Evolutionary conservation across 345 rosid species (phyloP).

Genomic region (Crucihimalaya himalaica): DNA sequence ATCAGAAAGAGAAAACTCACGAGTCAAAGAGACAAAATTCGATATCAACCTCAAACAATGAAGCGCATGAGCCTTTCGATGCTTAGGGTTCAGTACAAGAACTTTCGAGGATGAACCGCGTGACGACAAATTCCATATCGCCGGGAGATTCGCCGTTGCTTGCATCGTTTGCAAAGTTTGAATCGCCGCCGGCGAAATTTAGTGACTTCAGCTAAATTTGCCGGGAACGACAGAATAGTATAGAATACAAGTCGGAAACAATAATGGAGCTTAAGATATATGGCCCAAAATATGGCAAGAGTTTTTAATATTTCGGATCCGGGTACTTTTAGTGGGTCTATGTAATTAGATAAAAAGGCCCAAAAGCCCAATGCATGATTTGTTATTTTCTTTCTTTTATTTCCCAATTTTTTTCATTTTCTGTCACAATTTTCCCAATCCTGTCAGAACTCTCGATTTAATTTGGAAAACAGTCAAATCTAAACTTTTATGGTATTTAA

Average conservation of each 20-base stretch:
- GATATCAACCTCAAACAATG: slow-evolving; percentile 35
- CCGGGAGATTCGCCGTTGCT: slow-evolving; percentile 22
- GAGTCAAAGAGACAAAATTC: background rate
- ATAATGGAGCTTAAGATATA: slow-evolving; percentile 5
- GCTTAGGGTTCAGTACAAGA: background rate
- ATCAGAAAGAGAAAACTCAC: background rate
- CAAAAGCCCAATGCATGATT: too few relatives aligned
- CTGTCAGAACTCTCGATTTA: too few relatives aligned
- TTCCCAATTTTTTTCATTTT: too few relatives aligned
- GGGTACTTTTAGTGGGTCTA: too few relatives aligned
- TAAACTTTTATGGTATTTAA: too few relatives aligned
- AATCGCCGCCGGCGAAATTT: slow-evolving; percentile 13
- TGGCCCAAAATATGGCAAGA: too few relatives aligned
- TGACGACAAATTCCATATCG: slow-evolving; percentile 4
- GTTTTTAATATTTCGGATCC: too few relatives aligned
- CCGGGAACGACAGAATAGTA: slow-evolving; percentile 15
- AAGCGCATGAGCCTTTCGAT: slow-evolving; percentile 18
- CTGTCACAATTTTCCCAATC: too few relatives aligned
- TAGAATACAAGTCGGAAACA: background rate
- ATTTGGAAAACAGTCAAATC: too few relatives aligned
- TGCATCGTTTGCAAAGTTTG: slow-evolving; percentile 19
- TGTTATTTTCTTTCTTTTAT: too few relatives aligned
- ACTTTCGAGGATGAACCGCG: background rate
- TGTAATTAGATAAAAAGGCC: too few relatives aligned
- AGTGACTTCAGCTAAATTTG: slow-evolving; percentile 16